Evolutionary conservation across 179 eudicot genomes (phyloP), one percentile per base, ranked within the genome.

Genomic region (Amaranthus tricolor): DNA sequence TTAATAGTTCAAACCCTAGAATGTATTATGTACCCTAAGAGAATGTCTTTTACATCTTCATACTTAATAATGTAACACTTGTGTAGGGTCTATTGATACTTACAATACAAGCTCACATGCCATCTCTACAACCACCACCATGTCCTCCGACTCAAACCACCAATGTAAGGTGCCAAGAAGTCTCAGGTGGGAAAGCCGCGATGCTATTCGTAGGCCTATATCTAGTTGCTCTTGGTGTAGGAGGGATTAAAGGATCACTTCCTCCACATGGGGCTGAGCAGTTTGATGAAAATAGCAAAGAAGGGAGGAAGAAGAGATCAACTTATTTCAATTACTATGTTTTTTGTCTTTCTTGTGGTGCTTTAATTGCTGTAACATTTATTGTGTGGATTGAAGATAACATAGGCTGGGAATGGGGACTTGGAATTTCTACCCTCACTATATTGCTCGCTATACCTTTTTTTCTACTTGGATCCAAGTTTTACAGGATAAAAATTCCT

Each of bases 241-340:
- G 94, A 5, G 97, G 97, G 24, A 88, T 91, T 0, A 88, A 88
- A 82, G 94, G 97, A 0, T 79, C 89, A 1, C 82, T 89, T 31
- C 85, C 94, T 9, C 85, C 97, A 44, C 89, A 88, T 3, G 97
- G 97, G n/a, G 97, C 94, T 0, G 90, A 91, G 74, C 97, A 91
- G 72, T 91, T 89, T 66, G 94, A 91, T 56, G 79, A 73, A 6
- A 85, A 71, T 20, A 80, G 75, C 20, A 52, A 50, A 8, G 81
- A 74, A 15, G 94, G 86, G 56, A 86, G 87, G 48, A 86, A 82
- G 74, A 78, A 67, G 6, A 58, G 90, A 15, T 88, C 89, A 1
- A 82, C 84, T 9, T 91, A 81, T 74, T 91, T 91, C 89, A 91
- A 89, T 68, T 88, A 84, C 44, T 84, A 77, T 66, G 82, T 82